Evolutionary conservation across 768 basidiomycete genomes (phyloP).

Genomic region (Leccinellum luteum): DNA sequence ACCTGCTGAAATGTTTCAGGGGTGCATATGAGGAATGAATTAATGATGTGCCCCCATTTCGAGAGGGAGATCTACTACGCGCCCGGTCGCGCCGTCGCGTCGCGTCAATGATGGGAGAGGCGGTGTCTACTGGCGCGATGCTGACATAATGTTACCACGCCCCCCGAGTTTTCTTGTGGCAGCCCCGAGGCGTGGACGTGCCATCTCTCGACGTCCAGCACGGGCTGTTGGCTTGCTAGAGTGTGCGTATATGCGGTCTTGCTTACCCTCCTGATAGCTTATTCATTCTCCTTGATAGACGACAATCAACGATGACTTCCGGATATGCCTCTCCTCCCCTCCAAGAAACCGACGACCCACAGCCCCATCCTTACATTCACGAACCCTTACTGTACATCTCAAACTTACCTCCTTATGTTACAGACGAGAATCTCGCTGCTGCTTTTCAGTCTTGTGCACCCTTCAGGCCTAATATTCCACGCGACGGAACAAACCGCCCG

Average conservation of each 20-base stretch:
- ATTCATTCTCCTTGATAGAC: conserved; percentile 16
- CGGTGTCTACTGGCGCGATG: conserved; percentile 4
- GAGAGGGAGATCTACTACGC: background rate
- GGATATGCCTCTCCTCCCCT: conserved; percentile 34
- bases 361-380: conserved; percentile 78
- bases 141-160: conserved; percentile 36
- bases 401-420: conserved; percentile 66
- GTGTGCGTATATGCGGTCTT: conserved; percentile 16
- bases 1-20: background rate
- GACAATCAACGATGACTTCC: conserved; percentile 37
- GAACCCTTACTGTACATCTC: conserved; percentile 82
- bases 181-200: conserved; percentile 23
- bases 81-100: background rate
- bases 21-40: background rate
- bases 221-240: conserved; percentile 30
- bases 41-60: background rate
- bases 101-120: background rate
- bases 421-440: conserved; percentile 73
- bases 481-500: conserved; percentile 51
- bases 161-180: conserved; percentile 29
- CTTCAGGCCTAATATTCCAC: conserved; percentile 73
- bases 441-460: conserved; percentile 76
- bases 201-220: conserved; percentile 30
- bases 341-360: conserved; percentile 32
- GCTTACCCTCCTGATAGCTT: background rate